Percentiles rank a stretch among this genome's conserved stretches.
phyloP scores from a whole-genome alignment of 169 alveolate genomes.

The Plasmodium vivax region DNA sequence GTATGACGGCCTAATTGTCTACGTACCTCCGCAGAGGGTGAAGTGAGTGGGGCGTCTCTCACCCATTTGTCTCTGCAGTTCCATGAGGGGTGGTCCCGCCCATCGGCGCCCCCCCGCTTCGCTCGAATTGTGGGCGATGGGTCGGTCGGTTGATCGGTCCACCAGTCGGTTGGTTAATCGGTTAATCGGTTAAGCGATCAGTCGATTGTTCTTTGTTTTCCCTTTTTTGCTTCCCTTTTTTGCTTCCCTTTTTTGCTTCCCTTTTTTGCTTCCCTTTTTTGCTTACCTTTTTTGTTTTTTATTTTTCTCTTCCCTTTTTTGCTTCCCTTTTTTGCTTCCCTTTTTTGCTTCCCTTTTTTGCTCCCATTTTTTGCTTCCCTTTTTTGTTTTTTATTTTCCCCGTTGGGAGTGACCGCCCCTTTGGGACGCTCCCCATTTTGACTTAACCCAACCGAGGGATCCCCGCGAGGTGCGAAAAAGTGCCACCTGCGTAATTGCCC shows the following conservation, averaged over 20 bases:
- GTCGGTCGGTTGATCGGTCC: background rate
- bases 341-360: background rate
- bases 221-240: background rate
- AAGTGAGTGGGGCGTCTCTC: background rate
- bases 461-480: background rate
- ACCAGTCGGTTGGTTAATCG: too few species aligned
- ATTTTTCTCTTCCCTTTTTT: background rate
- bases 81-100: background rate
- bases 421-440: background rate
- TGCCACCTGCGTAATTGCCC: background rate
- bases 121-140: background rate
- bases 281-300: background rate
- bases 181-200: too few species aligned
- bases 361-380: too few species aligned
- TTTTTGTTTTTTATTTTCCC: background rate
- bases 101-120: background rate
- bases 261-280: background rate
- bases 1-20: constrained; percentile 43
- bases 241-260: background rate
- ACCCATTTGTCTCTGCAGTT: background rate
- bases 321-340: background rate
- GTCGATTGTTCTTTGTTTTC: background rate
- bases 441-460: background rate
- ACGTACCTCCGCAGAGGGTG: constrained; percentile 44
- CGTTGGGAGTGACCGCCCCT: background rate